A percentile compares a stretch with the other conserved stretches of the same genome.
Evolutionary conservation across 2,329 filamentous ascomycete species (phyloP).

Genomic region (Ophiostoma pallidulum): DNA sequence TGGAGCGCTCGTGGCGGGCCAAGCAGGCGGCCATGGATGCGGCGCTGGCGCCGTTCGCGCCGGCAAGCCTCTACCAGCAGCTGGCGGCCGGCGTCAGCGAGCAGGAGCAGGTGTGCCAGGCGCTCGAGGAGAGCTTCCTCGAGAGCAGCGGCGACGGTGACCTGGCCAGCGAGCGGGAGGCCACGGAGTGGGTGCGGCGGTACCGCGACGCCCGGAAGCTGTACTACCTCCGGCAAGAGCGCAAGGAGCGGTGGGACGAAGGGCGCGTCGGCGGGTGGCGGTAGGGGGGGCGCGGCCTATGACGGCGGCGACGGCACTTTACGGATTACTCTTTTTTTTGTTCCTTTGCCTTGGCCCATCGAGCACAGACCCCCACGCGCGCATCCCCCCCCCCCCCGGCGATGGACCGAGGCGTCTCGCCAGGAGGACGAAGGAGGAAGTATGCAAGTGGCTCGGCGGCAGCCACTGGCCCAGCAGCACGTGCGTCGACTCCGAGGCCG

Average conservation of each 20-base stretch:
- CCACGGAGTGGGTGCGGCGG: conserved; percentile 71
- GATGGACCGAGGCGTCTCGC: too few relatives aligned
- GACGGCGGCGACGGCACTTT: too few relatives aligned
- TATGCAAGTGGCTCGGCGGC: too few relatives aligned
- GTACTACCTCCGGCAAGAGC: conserved; percentile 72
- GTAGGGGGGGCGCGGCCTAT: too few relatives aligned
- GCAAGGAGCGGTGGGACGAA: conserved; percentile 92
- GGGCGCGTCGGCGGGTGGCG: conserved; percentile 91
- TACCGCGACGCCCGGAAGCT: conserved; percentile 72
- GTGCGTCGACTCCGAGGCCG: too few relatives aligned
- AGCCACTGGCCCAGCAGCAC: too few relatives aligned
- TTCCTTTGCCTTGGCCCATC: too few relatives aligned
- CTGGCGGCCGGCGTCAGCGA: conserved; percentile 69
- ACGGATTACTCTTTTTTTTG: too few relatives aligned
- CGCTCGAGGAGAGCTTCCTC: conserved; percentile 87
- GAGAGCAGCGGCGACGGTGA: conserved; percentile 49
- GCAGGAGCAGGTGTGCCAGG: conserved; percentile 70
- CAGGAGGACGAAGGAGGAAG: too few relatives aligned
- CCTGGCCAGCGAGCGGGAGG: conserved; percentile 67
- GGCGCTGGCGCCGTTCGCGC: conserved; percentile 74
- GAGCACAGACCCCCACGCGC: too few relatives aligned
- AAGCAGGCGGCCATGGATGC: conserved; percentile 86
- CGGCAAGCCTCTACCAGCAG: conserved; percentile 75
- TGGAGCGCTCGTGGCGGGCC: conserved; percentile 85
- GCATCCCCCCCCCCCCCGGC: too few relatives aligned